phyloP scores from a whole-genome alignment of 495 filamentous ascomycete species.

The Hyaloscypha hepaticicola region DNA sequence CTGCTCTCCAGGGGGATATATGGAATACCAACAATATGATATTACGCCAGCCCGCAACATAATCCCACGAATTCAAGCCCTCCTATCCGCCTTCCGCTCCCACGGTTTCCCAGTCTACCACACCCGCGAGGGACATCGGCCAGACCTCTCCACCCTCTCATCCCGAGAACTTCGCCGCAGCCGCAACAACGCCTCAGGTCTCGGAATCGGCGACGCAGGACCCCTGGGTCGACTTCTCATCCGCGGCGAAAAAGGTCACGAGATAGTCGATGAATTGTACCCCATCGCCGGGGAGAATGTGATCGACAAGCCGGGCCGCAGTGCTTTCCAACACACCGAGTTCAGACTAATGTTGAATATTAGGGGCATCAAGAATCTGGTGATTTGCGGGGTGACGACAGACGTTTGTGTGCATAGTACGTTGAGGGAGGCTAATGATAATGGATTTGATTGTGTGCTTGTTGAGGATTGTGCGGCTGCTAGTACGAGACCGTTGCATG shows the following conservation, averaged over 20 bases:
- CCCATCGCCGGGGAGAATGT: constrained; percentile 57
- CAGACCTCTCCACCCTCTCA: constrained; percentile 59
- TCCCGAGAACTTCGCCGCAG: constrained; percentile 55
- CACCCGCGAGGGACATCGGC: constrained; percentile 67
- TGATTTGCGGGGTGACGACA: constrained; percentile 66
- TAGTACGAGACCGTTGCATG: constrained; percentile 18
- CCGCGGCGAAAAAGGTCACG: constrained; percentile 63
- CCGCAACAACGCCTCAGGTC: constrained; percentile 47
- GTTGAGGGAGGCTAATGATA: constrained; percentile 67
- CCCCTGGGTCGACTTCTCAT: constrained; percentile 64
- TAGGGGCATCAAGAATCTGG: constrained; percentile 58
- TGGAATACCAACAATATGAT: constrained; percentile 59
- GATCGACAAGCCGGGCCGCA: constrained; percentile 66
- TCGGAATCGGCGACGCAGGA: constrained; percentile 60
- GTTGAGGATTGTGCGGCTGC: constrained; percentile 26
- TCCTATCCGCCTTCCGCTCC: constrained; percentile 58
- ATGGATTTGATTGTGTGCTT: constrained; percentile 28
- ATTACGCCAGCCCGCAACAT: constrained; percentile 51
- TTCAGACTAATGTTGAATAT: constrained; percentile 60
- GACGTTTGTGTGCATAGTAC: constrained; percentile 68
- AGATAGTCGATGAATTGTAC: constrained; percentile 57
- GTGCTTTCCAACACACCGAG: constrained; percentile 67
- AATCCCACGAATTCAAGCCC: constrained; percentile 51
- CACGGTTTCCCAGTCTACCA: constrained; percentile 62
- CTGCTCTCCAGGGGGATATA: constrained; percentile 57